Evolutionary conservation across 1,284 basidiomycete species (phyloP), one percentile per base, ranked within the genome.

Genomic region (Trichosporon coremiiforme): DNA sequence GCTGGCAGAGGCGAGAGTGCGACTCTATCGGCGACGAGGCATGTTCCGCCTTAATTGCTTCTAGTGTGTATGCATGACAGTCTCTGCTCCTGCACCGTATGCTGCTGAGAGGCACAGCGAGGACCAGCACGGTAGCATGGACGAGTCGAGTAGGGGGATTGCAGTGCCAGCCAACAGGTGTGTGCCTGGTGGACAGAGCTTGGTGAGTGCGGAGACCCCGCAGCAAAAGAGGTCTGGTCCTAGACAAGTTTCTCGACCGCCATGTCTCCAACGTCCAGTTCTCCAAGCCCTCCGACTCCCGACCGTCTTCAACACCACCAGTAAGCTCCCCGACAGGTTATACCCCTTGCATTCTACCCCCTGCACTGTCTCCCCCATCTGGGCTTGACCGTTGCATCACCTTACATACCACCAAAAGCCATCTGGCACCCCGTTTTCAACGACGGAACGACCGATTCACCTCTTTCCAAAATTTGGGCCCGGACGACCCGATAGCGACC

Each of bases 161-260:
- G 17, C 41, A 45, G 41, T 41, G 38, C 47, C 13, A 17, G 47
- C 15, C 20, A 17, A 22, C 6, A 38, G 50, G 20, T 17, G 6
- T 2, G 50, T 53, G 50, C 50, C 50, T 53, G 50, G 50, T 53
- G 50, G 50, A 53, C 50, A 20, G 50, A 53, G n/a, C 50, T 53
- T 60, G 25, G 20, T 38, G 29, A 60, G 17, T 62, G 57, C 17
- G 57, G 57, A 62, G 57, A 62, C 57, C 57, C 57, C 57, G 57
- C 57, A 62, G 57, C 57, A 62, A 62, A 62, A 62, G 57, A 62
- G 57, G 57, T n/a, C 57, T n/a, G 55, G 57, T 62, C 57, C 57
- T 12, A 33, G 29, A 33, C 57, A 62, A 62, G 57, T 62, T 62
- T 62, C 57, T 62, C 29, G 29, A 62, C 29, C 31, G 57, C 57